Percentiles rank a stretch among this genome's conserved stretches.
These are phyloP conservation scores for Aureobasidium leucospermi DNA, from an alignment of 2,329 filamentous ascomycete genomes.

Conservation along the genomic window DNA sequence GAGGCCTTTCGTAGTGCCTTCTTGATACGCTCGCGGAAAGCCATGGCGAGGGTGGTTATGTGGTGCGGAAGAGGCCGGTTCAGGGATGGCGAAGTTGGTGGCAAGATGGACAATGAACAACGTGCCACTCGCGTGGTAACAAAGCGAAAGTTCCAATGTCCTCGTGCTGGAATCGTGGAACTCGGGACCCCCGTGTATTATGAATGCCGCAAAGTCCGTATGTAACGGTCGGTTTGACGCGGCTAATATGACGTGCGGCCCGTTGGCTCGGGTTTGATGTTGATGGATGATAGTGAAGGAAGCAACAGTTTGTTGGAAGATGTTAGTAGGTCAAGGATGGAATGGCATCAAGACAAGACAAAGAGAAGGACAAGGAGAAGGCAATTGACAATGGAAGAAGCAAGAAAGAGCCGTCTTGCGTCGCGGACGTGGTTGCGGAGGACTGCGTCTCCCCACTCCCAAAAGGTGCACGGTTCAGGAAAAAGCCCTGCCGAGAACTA, in stretches of 20 bases:
- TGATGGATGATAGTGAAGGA: background rate
- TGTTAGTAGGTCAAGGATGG: background rate
- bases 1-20: constrained; percentile 32
- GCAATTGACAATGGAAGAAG: background rate
- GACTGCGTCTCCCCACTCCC: constrained; percentile 3
- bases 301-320: background rate
- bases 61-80: background rate
- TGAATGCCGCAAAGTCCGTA: background rate
- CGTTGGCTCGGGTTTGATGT: background rate
- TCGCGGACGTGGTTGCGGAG: background rate
- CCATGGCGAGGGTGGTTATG: constrained; percentile 27
- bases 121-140: background rate
- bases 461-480: background rate
- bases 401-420: background rate
- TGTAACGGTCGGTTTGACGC: background rate
- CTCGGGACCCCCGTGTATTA: background rate
- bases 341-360: background rate
- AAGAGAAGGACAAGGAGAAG: background rate
- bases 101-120: background rate
- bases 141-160: background rate
- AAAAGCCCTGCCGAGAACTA: background rate
- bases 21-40: constrained; percentile 40
- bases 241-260: constrained; percentile 11
- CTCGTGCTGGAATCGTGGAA: background rate
- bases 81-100: background rate